Evolutionary conservation across 2,329 filamentous ascomycete species (phyloP).

Genomic region (Calonectria multiphialidica): DNA sequence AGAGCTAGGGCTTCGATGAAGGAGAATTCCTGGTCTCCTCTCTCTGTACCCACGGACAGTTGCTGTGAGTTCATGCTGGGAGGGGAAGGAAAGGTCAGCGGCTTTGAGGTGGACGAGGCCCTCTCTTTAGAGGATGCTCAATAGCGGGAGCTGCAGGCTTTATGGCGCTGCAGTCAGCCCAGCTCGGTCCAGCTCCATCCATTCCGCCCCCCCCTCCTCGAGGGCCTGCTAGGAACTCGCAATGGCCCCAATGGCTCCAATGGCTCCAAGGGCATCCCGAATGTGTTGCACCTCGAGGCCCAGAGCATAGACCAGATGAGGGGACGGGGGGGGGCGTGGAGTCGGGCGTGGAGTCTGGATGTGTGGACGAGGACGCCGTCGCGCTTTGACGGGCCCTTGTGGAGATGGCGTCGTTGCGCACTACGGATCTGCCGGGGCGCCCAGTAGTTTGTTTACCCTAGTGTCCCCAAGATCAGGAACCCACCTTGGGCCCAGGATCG

Average conservation of each 20-base stretch:
- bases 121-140: slow-evolving; percentile 31
- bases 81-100: slow-evolving; percentile 21
- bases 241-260: background rate
- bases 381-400: slow-evolving; percentile 29
- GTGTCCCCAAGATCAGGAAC: slow-evolving; percentile 24
- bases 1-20: slow-evolving; percentile 47
- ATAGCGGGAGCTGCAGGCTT: slow-evolving; percentile 38
- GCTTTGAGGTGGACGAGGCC: slow-evolving; percentile 25
- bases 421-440: slow-evolving; percentile 41
- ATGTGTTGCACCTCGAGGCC: slow-evolving; percentile 10
- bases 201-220: background rate
- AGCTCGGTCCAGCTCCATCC: slow-evolving; percentile 21
- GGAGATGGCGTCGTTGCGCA: slow-evolving; percentile 29
- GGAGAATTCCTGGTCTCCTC: slow-evolving; percentile 45
- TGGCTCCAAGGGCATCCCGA: slow-evolving; percentile 13
- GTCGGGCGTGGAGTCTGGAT: background rate
- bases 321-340: background rate
- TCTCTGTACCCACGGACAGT: slow-evolving; percentile 34
- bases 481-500: slow-evolving; percentile 30
- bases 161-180: slow-evolving; percentile 38
- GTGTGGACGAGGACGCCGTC: slow-evolving; percentile 2
- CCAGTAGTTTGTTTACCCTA: slow-evolving; percentile 24
- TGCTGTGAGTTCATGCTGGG: slow-evolving; percentile 39
- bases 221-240: no score
- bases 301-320: background rate